Base-by-base conservation (phyloP, 768 basidiomycete species). In the Floccularia luteovirens region DNA sequence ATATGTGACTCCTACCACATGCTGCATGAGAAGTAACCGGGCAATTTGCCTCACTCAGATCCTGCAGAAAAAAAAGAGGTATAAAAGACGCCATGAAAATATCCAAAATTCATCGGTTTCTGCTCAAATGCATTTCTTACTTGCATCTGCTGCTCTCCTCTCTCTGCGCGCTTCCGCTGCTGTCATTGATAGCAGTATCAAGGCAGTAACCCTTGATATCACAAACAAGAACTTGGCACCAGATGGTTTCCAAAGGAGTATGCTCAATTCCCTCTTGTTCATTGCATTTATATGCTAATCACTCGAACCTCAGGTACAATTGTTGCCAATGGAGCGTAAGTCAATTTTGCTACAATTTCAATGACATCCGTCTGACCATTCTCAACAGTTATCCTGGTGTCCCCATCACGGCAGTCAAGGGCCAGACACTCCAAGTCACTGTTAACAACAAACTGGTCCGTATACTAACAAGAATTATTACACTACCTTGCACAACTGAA, bases 221-320 rank as follows among this genome's bases (percentile, higher is more conserved):
- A 46, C 36, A 11, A 55, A 54, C 30, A 28, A 33, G 1, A 12
- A 28, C 2, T 31, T 50, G 10, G 47, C 51, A 4, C 53, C 53
- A 7, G 53, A 54, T 36, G 53, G 53, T 3, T 54, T 53, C 36
- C 24, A 33, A 10, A 38, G 49, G 24, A 48, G 53, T 50, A 21
- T 8, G 48, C 46, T n/a, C n/a, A n/a, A 13, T 32, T 34, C 7
- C 16, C 16, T 19, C n/a, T 7, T 8, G 16, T 19, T 8, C 20
- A 19, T 34, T 6, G 32, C 7, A 34, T 8, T 8, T 34, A 7
- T 16, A 7, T 8, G 13, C 8, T 8, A 12, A n/a, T n/a, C 13
- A n/a, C 13, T 19, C 13, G 12, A n/a, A 7, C 7, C 20, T 34
- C 20, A 34, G 32, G 32, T 19, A 40, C 14, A 16, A n/a, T 13